A percentile compares a stretch with the other conserved stretches of the same genome.
Evolutionary conservation across 1,284 basidiomycete genomes (phyloP).

Genomic region (Leccinum fuscescens): DNA sequence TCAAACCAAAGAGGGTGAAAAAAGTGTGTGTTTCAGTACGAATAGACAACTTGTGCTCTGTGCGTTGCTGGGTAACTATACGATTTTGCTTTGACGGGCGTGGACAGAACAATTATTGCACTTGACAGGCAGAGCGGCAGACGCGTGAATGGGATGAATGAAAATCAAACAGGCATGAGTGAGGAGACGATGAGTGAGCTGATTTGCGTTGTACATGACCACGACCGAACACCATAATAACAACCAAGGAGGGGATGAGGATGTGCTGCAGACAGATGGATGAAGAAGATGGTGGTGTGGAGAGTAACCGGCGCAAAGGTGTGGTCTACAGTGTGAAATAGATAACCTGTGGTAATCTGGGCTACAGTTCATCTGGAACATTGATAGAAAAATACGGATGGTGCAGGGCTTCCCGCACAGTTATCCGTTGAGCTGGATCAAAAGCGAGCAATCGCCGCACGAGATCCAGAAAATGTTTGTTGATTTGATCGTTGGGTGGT

Average conservation of each 20-base stretch:
- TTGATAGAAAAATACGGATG: slow-evolving; percentile 81
- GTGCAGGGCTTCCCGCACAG: slow-evolving; percentile 81
- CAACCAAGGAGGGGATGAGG: slow-evolving; percentile 31
- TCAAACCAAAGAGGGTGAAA: slow-evolving; percentile 10
- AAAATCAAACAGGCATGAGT: slow-evolving; percentile 31
- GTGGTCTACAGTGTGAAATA: slow-evolving; percentile 38
- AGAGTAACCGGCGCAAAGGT: slow-evolving; percentile 24
- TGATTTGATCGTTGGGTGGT: slow-evolving; percentile 65
- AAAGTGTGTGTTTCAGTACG: slow-evolving; percentile 24
- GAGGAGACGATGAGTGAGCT: slow-evolving; percentile 30
- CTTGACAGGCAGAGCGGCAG: slow-evolving; percentile 25
- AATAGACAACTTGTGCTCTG: slow-evolving; percentile 16
- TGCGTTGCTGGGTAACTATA: slow-evolving; percentile 29
- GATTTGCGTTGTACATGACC: slow-evolving; percentile 39
- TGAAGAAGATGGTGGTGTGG: slow-evolving; percentile 23
- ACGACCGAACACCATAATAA: slow-evolving; percentile 39
- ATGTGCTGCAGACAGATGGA: slow-evolving; percentile 26
- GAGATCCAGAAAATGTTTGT: slow-evolving; percentile 83
- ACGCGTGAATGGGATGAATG: slow-evolving; percentile 16
- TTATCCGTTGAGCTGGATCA: slow-evolving; percentile 85
- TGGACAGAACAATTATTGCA: slow-evolving; percentile 32
- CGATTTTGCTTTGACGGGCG: slow-evolving; percentile 31
- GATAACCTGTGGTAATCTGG: slow-evolving; percentile 34
- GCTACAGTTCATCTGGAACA: slow-evolving; percentile 58
- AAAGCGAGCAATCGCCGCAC: slow-evolving; percentile 87